Base-by-base conservation (phyloP, 176 grass and related monocot species). In the Aegilops umbellulata region DNA sequence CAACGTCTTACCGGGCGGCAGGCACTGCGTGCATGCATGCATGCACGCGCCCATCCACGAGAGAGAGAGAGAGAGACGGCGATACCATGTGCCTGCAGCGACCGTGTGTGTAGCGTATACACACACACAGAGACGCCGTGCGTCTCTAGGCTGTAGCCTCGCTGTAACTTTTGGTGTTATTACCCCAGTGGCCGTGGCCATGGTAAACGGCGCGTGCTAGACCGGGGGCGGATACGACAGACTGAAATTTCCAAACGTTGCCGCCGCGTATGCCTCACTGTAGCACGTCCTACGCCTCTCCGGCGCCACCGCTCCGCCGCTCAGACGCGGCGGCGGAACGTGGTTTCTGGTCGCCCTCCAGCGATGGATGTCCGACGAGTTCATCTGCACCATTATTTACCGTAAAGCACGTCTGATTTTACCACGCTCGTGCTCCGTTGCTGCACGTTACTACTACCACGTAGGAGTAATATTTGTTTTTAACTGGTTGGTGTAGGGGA, bases 91-190 rank as follows among this genome's bases (percentile, higher is more conserved):
- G 76, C 12, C 19, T 12, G 58, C 79, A 23, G 62, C 46, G 77
- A 55, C 68, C 14, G 69, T 20, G 65, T n/a, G 68, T 20, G 66
- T 17, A 70, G 75, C 9, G 71, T 13, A 47, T 61, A 72, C 68
- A 53, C 49, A 53, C 42, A 46, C 47, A 17, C 46, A 16, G 1
- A 38, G 8, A 39, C 44, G 10, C 49, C 87, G 82, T 60, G 32
- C 34, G 47, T 15, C 44, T 66, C 44, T 76, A 23, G 44, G 68
- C 70, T 88, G 67, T 88, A 63, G 22, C 74, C 87, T 10, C 38
- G 53, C 83, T 90, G 83, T 83, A 90, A 74, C 44, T 39, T 82
- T 86, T 64, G 78, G 39, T 65, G 58, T 19, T 69, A 32, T 5
- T 12, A 34, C 27, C 7, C 72, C 7, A 19, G 41, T 42, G 32